Evolutionary conservation across 1,284 basidiomycete genomes (phyloP).

Genomic region (Apiotrichum domesticum): DNA sequence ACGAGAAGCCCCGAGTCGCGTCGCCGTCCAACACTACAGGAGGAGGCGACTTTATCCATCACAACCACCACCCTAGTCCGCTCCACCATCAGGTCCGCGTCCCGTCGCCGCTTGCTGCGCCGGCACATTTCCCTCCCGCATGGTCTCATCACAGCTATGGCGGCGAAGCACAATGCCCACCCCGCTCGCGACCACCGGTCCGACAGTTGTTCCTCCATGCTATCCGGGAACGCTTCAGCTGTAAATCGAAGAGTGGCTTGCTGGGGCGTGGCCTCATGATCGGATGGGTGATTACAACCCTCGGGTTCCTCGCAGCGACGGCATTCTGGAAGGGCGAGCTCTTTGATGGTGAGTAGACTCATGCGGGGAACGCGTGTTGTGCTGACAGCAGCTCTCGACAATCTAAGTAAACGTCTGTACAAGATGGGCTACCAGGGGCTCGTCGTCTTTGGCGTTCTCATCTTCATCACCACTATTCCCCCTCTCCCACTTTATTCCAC

Average conservation of each 20-base stretch:
- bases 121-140: slow-evolving; percentile 10
- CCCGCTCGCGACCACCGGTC: slow-evolving; percentile 2
- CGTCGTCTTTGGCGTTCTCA: slow-evolving; percentile 43
- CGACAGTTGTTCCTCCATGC: slow-evolving; percentile 3
- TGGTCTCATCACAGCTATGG: slow-evolving; percentile 6
- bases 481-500: slow-evolving; percentile 53
- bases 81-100: neutral
- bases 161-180: slow-evolving; percentile 4
- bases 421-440: slow-evolving; percentile 39
- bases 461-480: slow-evolving; percentile 46
- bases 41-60: neutral
- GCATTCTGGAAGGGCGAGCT: slow-evolving; percentile 42
- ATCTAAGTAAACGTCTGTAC: slow-evolving; percentile 35
- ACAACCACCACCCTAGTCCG: neutral
- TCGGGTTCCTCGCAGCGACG: slow-evolving; percentile 35
- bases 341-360: slow-evolving; percentile 34
- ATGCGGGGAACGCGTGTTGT: neutral
- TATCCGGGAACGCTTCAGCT: slow-evolving; percentile 7
- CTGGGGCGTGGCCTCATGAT: slow-evolving; percentile 35
- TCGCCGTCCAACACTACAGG: neutral
- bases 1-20: slow-evolving; percentile 4
- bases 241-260: slow-evolving; percentile 16
- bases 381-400: slow-evolving; percentile 33
- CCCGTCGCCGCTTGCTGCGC: slow-evolving; percentile 2
- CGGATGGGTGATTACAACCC: slow-evolving; percentile 41